Evolutionary conservation across 225 moss, liverwort and hornwort genomes (phyloP).

Genomic region (Pleurozium schreberi): DNA sequence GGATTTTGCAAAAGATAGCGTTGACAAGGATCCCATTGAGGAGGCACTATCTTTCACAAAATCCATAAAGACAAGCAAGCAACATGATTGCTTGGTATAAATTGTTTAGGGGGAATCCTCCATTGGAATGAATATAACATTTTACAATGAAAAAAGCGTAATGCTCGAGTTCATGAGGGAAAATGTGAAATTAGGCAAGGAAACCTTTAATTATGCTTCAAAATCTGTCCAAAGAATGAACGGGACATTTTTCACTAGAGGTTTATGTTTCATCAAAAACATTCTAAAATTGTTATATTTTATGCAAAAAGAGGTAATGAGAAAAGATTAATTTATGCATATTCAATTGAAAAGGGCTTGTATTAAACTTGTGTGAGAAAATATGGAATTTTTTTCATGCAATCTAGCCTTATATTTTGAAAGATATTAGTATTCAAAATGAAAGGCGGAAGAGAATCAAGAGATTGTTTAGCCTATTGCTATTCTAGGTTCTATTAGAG

Average conservation of each 20-base stretch:
- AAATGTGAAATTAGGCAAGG: accelerated
- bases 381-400: accelerated
- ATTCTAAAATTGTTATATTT: neutral
- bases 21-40: accelerated
- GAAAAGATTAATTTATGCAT: neutral
- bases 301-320: neutral
- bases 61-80: accelerated
- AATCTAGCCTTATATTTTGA: neutral
- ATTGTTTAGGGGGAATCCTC: neutral
- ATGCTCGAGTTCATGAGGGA: accelerated
- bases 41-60: accelerated
- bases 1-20: accelerated
- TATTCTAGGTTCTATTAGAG: too few species aligned
- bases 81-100: accelerated
- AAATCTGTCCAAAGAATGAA: neutral
- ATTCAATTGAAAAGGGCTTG: neutral
- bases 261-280: neutral
- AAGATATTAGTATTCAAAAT: neutral
- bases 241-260: neutral
- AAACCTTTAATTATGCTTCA: neutral
- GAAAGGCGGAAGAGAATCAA: too few species aligned
- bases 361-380: neutral
- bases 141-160: neutral
- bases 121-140: neutral
- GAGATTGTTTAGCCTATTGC: neutral